Base-by-base conservation (phyloP, 192 early-diverging fungal genomes). In the Backusella tuberculispora region DNA sequence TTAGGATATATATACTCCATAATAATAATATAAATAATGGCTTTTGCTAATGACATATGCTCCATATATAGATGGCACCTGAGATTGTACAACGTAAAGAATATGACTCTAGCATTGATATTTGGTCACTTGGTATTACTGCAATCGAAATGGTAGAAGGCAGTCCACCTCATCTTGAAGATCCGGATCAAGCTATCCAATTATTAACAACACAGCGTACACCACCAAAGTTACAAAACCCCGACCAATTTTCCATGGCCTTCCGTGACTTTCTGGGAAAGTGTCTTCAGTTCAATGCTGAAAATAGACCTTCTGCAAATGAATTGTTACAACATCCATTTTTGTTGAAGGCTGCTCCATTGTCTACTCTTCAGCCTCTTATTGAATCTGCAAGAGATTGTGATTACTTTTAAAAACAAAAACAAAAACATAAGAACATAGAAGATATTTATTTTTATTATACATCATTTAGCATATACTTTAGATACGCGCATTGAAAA, bases 111-210 rank as follows among this genome's bases (percentile, higher is more conserved):
- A 95, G 95, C 76, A 94, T 97, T 47, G 96, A 98, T 77, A 90
- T 98, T 47, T 98, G 96, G 96, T 96, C 95, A n/a, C 80, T 97
- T 46, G 96, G 96, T n/a, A 97, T 98, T 81, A 97, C 96, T 90
- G 93, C 92, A 6, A 96, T 98, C 50, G 96, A 98, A 79, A 97
- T 97, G 95, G 84, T 97, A 29, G 96, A 98, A 81, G 94, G 95
- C 19, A 93, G 96, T 78, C 96, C 96, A 64, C 96, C 96, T 26
- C 96, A 98, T 81, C 80, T 98, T 37, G 91, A 96, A 70, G 93
- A 96, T 72, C 91, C 96, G 65, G 95, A 94, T 3, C 84, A 95
- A 17, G 56, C 86, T 87, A 67, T 94, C 93, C 14, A 76, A 93
- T 69, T 96, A 93, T 75, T 79, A 93, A 76, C 96, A 94, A 87